Conservation (phyloP, 2,329 filamentous ascomycete genomes). For the Capronia coronata region DNA sequence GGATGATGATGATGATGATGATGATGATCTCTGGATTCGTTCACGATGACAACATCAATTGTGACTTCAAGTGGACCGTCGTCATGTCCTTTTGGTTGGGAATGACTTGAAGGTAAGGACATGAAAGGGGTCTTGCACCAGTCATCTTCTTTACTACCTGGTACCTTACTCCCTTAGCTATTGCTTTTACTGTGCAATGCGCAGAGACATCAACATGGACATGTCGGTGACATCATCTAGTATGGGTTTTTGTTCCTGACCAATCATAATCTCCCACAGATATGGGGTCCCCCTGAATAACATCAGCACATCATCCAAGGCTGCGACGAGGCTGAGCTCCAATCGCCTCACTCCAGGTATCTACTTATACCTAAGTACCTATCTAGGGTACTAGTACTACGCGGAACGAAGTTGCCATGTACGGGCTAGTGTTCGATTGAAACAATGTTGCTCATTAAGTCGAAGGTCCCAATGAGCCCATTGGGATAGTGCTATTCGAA, state of each 20-base stretch:
- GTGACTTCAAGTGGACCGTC: neutral
- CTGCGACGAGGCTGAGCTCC: neutral
- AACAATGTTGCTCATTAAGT: slow-evolving; percentile 9
- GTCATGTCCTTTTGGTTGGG: neutral
- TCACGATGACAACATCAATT: neutral
- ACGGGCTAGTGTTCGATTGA: neutral
- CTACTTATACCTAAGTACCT: too few species aligned
- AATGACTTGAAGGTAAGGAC: neutral
- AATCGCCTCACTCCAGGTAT: neutral
- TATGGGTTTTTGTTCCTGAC: neutral
- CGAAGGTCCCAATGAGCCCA: slow-evolving; percentile 26
- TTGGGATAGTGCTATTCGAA: slow-evolving; percentile 23
- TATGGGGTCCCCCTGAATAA: too few species aligned
- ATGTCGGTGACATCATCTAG: neutral
- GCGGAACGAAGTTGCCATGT: too few species aligned
- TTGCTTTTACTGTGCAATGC: neutral
- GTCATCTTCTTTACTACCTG: too few species aligned
- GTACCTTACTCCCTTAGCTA: too few species aligned
- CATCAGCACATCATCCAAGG: too few species aligned
- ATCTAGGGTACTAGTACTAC: too few species aligned
- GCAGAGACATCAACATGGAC: neutral
- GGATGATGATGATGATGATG: neutral
- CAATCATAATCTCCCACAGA: neutral
- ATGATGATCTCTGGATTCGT: neutral
- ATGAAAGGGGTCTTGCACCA: too few species aligned